Base-by-base conservation (phyloP, 495 filamentous ascomycete genomes). In the Aspergillus indologenus region DNA sequence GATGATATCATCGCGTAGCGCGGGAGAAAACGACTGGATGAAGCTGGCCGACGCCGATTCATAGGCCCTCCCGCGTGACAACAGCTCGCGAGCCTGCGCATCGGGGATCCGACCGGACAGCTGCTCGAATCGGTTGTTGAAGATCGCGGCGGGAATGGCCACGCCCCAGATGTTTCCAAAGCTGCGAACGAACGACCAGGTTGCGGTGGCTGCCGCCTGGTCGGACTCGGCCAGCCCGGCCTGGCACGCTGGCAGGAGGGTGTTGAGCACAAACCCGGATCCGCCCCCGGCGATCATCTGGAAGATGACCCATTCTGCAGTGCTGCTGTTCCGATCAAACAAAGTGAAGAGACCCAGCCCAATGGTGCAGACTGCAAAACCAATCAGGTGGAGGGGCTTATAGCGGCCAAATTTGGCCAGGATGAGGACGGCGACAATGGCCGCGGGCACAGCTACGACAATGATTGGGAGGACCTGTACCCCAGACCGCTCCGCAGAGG, bases 251-350 rank as follows among this genome's bases (percentile, higher is more conserved):
- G 81, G 75, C 21, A 82, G 65, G 0, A 80, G 78, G 8, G 63
- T 57, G 48, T 90, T 85, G 68, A 92, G 89, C 60, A 85, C 79
- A 14, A 86, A 84, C 0, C 87, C 88, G 9, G 83, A 73, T 12
- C 89, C 89, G 31, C 85, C 68, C 11, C 78, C 79, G 2, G 62
- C 65, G 26, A 84, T 57, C 14, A 82, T 75, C 63, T 83, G 68
- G 61, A 80, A 84, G n/a, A 79, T 68, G 45, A 87, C 75, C 80
- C 45, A 47, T 19, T 18, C 45, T 4, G 45, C 45, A 1, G n/a
- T 47, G 45, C 17, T 19, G 3, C 3, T 19, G 6, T 47, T 18
- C 9, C 17, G 29, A 90, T 76, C 66, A 1, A 90, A 76, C 5
- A 86, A 85, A 71, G 51, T 65, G 2, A 87, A 87, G 26, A 89